phyloP scores from a whole-genome alignment of 2,329 filamentous ascomycete genomes.

The Alternaria tenuissima region DNA sequence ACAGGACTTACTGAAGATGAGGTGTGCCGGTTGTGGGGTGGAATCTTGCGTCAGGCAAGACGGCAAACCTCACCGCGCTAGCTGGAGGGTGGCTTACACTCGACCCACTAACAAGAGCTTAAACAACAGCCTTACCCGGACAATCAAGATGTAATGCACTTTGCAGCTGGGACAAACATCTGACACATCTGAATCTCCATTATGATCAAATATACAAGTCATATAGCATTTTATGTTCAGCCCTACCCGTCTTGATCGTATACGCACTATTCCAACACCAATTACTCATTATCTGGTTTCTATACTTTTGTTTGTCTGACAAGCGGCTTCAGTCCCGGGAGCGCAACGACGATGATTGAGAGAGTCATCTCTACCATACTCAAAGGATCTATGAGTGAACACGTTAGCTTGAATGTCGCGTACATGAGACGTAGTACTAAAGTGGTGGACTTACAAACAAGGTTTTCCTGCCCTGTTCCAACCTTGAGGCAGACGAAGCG shows the following conservation, averaged over 20 bases:
- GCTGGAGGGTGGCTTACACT: not conserved
- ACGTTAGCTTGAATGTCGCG: not conserved
- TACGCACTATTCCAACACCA: too few species aligned
- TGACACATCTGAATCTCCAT: not conserved
- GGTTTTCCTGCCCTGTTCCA: constrained; percentile 32
- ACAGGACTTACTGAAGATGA: not conserved
- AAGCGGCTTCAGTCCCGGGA: constrained; percentile 31
- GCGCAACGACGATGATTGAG: constrained; percentile 32
- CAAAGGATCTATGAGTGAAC: constrained; percentile 17
- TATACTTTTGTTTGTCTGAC: constrained; percentile 6
- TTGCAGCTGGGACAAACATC: not conserved
- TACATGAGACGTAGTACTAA: rapidly evolving
- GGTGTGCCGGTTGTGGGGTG: not conserved
- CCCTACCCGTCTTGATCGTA: not conserved
- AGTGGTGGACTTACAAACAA: constrained; percentile 30
- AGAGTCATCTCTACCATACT: constrained; percentile 36
- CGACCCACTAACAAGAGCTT: not conserved
- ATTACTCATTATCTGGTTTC: rapidly evolving
- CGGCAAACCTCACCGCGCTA: not conserved
- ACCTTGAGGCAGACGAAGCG: constrained; percentile 29
- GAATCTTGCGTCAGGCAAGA: not conserved
- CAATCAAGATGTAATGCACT: too few species aligned
- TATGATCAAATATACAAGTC: not conserved
- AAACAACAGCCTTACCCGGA: not conserved
- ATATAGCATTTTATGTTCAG: too few species aligned